A percentile compares a stretch with the other conserved stretches of the same genome.
Conservation (phyloP, 805 yeast genomes). For the Schwanniomyces polymorphus region DNA sequence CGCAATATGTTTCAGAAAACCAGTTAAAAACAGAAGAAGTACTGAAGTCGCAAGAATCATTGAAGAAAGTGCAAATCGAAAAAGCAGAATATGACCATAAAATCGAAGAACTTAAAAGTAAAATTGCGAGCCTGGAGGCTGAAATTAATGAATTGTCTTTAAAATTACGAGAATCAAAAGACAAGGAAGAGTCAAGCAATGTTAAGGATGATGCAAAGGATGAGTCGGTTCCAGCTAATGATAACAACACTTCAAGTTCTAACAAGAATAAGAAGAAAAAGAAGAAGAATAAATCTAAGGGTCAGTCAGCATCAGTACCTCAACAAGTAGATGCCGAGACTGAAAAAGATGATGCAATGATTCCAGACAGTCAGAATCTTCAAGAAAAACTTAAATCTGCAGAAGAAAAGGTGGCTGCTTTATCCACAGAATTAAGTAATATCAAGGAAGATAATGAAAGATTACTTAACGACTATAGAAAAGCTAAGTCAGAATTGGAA, state of each 20-base stretch:
- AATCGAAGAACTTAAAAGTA: slow-evolving; percentile 4
- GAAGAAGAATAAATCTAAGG: slow-evolving; percentile 25
- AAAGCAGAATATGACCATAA: slow-evolving; percentile 7
- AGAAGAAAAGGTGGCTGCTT: background rate
- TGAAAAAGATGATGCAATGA: slow-evolving; percentile 6
- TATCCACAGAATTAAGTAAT: slow-evolving; percentile 9
- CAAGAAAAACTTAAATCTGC: background rate
- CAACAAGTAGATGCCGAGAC: background rate
- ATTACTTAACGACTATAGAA: slow-evolving; percentile 10
- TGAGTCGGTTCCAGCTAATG: too few relatives aligned
- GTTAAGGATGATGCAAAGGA: slow-evolving; percentile 1
- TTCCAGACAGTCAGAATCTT: slow-evolving; percentile 2
- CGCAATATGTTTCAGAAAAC: background rate
- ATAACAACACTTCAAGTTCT: slow-evolving; percentile 2
- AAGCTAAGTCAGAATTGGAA: slow-evolving; percentile 29
- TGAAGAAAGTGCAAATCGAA: background rate
- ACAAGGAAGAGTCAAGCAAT: slow-evolving; percentile 7
- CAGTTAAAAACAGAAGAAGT: background rate
- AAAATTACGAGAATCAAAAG: slow-evolving; percentile 4
- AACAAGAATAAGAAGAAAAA: slow-evolving; percentile 15
- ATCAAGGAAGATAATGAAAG: slow-evolving; percentile 15
- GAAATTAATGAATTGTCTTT: background rate
- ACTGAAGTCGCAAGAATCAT: background rate
- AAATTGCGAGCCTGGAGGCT: background rate
- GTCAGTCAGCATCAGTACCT: background rate